A percentile compares a stretch with the other conserved stretches of the same genome.
These are phyloP conservation scores for Tetrahymena borealis DNA, from an alignment of 73 alveolate species.

Conservation along the genomic window DNA sequence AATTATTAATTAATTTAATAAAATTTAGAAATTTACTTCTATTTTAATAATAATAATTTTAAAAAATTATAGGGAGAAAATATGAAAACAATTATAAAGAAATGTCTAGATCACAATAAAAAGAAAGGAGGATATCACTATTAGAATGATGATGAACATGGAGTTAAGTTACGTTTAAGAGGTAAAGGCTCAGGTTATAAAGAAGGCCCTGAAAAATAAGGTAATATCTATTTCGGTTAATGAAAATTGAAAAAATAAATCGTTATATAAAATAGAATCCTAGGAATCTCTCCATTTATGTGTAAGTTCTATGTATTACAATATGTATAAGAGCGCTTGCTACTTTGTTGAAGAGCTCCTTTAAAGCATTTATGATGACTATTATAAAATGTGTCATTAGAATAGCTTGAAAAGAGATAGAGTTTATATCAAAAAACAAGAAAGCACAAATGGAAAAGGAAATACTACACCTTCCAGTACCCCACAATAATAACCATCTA, in stretches of 20 bases:
- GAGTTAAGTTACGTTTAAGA: constrained; percentile 88
- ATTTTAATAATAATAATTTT: neutral
- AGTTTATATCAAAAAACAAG: neutral
- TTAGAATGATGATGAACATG: constrained; percentile 43
- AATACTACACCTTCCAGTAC: neutral
- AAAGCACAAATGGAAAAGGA: neutral
- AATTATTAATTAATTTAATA: no score
- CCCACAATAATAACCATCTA: neutral
- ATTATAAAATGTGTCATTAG: neutral
- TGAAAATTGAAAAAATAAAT: no score
- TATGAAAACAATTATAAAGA: constrained; percentile 91
- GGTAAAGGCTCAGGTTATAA: constrained; percentile 98
- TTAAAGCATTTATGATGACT: constrained; percentile 26
- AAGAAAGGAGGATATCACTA: neutral
- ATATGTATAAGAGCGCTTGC: constrained; percentile 45
- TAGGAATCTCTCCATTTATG: constrained; percentile 94
- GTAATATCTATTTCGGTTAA: neutral
- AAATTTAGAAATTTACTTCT: no score
- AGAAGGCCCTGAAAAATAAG: constrained; percentile 95
- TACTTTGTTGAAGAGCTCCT: constrained; percentile 16
- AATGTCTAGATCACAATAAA: constrained; percentile 68
- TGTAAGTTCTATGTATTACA: constrained; percentile 78
- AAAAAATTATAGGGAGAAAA: constrained; percentile 70
- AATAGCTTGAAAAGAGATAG: neutral
- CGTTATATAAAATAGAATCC: constrained; percentile 49